Base-by-base conservation (phyloP, 2,329 filamentous ascomycete species). In the Aspergillus ustus region DNA sequence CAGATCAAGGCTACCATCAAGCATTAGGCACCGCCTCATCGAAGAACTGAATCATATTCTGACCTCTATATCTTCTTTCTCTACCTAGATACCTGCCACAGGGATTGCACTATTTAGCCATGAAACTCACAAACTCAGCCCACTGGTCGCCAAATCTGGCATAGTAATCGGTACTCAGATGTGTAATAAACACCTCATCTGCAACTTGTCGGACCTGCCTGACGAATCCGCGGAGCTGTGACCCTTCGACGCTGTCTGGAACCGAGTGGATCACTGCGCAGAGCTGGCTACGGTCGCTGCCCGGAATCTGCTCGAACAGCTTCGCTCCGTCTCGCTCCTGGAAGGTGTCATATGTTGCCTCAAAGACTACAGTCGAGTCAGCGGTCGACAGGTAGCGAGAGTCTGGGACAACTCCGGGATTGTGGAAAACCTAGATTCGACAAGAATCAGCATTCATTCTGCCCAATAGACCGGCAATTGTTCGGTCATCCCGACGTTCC, bases 341-440 rank as follows among this genome's bases (percentile, higher is more conserved):
- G 67, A 78, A 80, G 20, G 72, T 77, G 20, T 69, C 66, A 62
- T 78, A 80, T 13, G 75, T 72, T 50, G 70, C 77, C 70, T 83
- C 81, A 57, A 83, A 82, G 15, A 80, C 77, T 31, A 82, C 78
- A 6, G 80, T 76, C 63, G 76, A 79, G 70, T 83, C 79, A 29
- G 79, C 78, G 1, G 71, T 72, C 43, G 73, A 65, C 59, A 80
- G 72, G 67, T 79, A 82, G 31, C 70, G 72, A 54, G 73, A 69
- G 60, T 78, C 75, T 3, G 80, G 77, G 15, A 82, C 72, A 6
- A 76, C 74, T 25, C 81, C 81, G 4, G 81, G 81, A 62, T 83
- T 83, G 67, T 81, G 79, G 37, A 82, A 74, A 50, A 81, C 69
- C 74, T 79, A 58, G 43, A 2, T 40, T 52, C 8, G 69, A 61